Base-by-base conservation (phyloP, 768 basidiomycete genomes). In the Russula olivacea region DNA sequence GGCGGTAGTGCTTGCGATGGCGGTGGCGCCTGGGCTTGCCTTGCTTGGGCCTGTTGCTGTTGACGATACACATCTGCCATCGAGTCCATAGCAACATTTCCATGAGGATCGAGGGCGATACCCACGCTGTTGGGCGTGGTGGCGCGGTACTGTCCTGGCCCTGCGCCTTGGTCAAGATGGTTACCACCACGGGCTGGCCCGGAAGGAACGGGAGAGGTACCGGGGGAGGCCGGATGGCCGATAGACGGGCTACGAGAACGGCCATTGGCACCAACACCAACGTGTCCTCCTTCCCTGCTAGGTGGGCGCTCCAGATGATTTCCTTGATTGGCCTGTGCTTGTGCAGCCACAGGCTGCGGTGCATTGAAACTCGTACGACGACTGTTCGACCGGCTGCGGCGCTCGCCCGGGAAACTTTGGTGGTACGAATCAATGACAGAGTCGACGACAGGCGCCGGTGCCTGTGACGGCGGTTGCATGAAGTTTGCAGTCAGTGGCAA, bases 351-450 rank as follows among this genome's bases (percentile, higher is more conserved):
- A 72, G 55, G 70, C n/a, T 52, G 58, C 19, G 56, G 61, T 32
- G 50, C 75, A 51, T 75, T 72, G 47, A 75, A 57, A 63, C 72
- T 56, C 52, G 68, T 63, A 63, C 61, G 72, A 66, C 76, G 71
- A 68, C 69, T 49, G 65, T 69, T 47, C 66, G 69, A 61, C 82
- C 88, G 66, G 79, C 81, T 55, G 79, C 77, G 50, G 83, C 76
- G 69, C 82, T 97, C 95, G 4, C 93, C 94, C 8, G 94, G 95
- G 71, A 98, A 82, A 1, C 87, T 83, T 69, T 93, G 92, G 30
- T 87, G 83, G 70, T 98, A 98, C 66, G 85, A 81, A 0, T 78
- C 77, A 17, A 93, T 74, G 9, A 93, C 85, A n/a, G 85, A 83
- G 60, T 89, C 86, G 19, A 92, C 83, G 0, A 84, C 80, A 45